Evolutionary conservation across 169 alveolate species (phyloP).

Genomic region (Cryptosporidium parvum): DNA sequence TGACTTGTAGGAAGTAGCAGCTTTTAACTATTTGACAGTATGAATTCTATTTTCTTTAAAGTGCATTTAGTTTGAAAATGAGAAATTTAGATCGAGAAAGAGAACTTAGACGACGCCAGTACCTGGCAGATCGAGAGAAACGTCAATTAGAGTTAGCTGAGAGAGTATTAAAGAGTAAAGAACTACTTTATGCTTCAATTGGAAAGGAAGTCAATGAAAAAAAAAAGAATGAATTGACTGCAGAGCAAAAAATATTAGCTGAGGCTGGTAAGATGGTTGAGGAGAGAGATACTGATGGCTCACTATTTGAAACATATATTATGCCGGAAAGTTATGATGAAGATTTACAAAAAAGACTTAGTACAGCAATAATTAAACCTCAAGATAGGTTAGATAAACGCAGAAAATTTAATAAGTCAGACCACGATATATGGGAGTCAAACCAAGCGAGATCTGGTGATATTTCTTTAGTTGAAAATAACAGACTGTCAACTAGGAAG

Average conservation of each 20-base stretch:
- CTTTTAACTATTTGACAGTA: background rate
- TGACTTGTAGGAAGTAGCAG: background rate
- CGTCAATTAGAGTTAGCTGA: conserved; percentile 93
- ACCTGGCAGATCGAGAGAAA: conserved; percentile 93
- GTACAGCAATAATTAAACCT: conserved; percentile 47
- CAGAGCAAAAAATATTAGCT: conserved; percentile 88
- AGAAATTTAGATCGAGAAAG: conserved; percentile 49
- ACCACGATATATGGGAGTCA: conserved; percentile 67
- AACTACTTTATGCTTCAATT: conserved; percentile 83
- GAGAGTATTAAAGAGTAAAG: conserved; percentile 90
- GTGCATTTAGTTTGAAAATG: background rate
- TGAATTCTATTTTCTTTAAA: background rate
- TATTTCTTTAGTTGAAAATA: background rate
- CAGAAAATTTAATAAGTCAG: background rate
- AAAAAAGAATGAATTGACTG: conserved; percentile 84
- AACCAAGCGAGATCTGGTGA: conserved; percentile 45
- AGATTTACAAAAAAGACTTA: conserved; percentile 78
- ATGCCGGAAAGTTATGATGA: conserved; percentile 91
- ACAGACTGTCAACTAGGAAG: background rate
- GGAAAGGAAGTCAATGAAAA: conserved; percentile 84
- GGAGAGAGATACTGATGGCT: conserved; percentile 85
- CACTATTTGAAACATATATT: conserved; percentile 80
- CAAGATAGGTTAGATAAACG: conserved; percentile 53
- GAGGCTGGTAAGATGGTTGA: conserved; percentile 89
- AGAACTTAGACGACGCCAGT: conserved; percentile 87